Conservation (phyloP, 129 eudicot species). For the Ambrosia trifida region DNA sequence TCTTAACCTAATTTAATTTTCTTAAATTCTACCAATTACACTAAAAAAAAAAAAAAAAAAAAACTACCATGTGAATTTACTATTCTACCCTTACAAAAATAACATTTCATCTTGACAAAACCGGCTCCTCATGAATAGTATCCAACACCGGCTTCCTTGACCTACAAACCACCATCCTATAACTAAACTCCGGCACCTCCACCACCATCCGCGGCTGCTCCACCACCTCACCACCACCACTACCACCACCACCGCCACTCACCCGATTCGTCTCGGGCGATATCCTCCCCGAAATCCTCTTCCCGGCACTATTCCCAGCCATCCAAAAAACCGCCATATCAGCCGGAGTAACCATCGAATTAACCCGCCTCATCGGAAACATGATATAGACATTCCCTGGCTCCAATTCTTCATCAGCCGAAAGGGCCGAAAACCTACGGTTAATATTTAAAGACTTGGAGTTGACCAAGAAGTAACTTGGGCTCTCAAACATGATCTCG, state of each 20-base stretch:
- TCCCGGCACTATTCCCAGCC: conserved; percentile 58
- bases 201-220: conserved; percentile 42
- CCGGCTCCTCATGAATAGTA: conserved; percentile 71
- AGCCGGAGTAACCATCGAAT: conserved; percentile 64
- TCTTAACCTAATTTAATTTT: background rate
- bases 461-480: conserved; percentile 57
- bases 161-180: conserved; percentile 47
- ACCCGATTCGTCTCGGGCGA: conserved; percentile 26
- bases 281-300: conserved; percentile 44
- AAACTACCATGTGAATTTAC: background rate
- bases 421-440: conserved; percentile 60
- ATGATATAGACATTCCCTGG: conserved; percentile 69
- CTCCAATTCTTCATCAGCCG: conserved; percentile 86
- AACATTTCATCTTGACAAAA: conserved; percentile 35
- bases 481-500: conserved; percentile 88
- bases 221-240: conserved; percentile 30
- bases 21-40: background rate
- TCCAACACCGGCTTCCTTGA: conserved; percentile 71
- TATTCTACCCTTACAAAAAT: background rate
- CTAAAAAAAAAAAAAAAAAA: background rate
- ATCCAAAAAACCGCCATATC: conserved; percentile 66
- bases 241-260: conserved; percentile 20
- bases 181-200: conserved; percentile 47
- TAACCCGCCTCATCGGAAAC: conserved; percentile 80
- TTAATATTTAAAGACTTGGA: conserved; percentile 54